Evolutionary conservation across 768 basidiomycete species (phyloP).

Genomic region (Mycena latifolia): DNA sequence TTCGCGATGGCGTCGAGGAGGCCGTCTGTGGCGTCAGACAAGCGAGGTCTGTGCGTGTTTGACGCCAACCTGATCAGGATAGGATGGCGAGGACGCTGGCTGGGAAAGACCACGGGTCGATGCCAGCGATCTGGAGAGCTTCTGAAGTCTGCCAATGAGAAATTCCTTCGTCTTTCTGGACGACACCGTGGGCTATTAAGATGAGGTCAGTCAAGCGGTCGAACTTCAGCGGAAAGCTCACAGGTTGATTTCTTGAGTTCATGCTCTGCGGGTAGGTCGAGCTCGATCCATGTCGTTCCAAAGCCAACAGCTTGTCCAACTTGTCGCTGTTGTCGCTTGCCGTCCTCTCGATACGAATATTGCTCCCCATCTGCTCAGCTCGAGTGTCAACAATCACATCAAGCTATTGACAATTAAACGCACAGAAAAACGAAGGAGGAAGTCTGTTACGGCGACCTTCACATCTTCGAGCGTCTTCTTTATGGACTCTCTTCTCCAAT

Average conservation of each 20-base stretch:
- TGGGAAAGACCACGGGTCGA: neutral
- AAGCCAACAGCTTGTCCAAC: constrained; percentile 4
- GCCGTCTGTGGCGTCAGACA: neutral
- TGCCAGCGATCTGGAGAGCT: neutral
- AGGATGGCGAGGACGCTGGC: neutral
- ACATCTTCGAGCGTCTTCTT: constrained; percentile 1
- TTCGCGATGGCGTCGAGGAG: constrained; percentile 1
- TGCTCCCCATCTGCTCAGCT: neutral
- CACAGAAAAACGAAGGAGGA: neutral
- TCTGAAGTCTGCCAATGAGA: constrained; percentile 3
- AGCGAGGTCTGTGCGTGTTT: neutral
- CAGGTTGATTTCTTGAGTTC: neutral
- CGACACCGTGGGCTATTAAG: neutral
- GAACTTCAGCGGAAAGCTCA: neutral
- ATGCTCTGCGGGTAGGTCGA: neutral
- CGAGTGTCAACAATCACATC: neutral
- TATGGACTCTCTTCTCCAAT: neutral
- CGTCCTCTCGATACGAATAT: constrained; percentile 12
- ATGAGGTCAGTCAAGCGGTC: neutral
- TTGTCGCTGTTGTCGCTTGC: constrained; percentile 21
- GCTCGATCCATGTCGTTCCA: neutral
- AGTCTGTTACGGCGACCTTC: neutral
- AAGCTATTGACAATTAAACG: neutral
- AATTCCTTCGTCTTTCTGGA: constrained; percentile 2
- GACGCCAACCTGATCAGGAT: constrained; percentile 7